Conservation (phyloP, 805 yeast genomes). For the Phaffomyces antillensis region DNA sequence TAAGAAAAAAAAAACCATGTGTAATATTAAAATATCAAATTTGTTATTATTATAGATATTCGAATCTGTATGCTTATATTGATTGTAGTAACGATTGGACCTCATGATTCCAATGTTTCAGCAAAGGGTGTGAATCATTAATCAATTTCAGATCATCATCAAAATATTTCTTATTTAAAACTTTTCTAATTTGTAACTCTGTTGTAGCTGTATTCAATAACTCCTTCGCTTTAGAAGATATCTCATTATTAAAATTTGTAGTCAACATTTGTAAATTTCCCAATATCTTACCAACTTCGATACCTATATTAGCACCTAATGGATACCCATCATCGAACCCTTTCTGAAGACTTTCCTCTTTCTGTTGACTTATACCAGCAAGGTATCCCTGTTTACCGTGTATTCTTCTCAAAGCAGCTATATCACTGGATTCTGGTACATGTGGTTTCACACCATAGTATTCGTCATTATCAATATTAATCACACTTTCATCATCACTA, state of each 20-base stretch:
- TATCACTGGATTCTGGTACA: constrained; percentile 17
- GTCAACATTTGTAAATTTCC: constrained; percentile 39
- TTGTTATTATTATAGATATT: neutral
- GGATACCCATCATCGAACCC: constrained; percentile 84
- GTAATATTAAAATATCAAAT: neutral
- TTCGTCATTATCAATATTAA: constrained; percentile 21
- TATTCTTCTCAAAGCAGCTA: constrained; percentile 41
- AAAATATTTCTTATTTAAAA: constrained; percentile 50
- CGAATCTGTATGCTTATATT: neutral
- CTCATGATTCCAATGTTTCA: constrained; percentile 38
- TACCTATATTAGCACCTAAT: constrained; percentile 64
- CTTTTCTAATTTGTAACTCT: constrained; percentile 53
- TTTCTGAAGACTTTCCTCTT: constrained; percentile 61
- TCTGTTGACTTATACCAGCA: constrained; percentile 66
- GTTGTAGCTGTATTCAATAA: constrained; percentile 31
- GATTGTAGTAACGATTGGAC: constrained; percentile 6
- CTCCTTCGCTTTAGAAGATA: constrained; percentile 17
- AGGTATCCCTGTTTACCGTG: constrained; percentile 79
- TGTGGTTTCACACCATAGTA: constrained; percentile 28
- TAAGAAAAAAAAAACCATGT: neutral
- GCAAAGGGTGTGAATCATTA: constrained; percentile 21
- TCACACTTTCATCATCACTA: constrained; percentile 24
- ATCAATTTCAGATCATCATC: constrained; percentile 32
- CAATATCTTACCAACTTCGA: constrained; percentile 54
- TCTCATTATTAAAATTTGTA: constrained; percentile 9